phyloP scores from a whole-genome alignment of 208 protist species.

The Leishmania aethiopica region DNA sequence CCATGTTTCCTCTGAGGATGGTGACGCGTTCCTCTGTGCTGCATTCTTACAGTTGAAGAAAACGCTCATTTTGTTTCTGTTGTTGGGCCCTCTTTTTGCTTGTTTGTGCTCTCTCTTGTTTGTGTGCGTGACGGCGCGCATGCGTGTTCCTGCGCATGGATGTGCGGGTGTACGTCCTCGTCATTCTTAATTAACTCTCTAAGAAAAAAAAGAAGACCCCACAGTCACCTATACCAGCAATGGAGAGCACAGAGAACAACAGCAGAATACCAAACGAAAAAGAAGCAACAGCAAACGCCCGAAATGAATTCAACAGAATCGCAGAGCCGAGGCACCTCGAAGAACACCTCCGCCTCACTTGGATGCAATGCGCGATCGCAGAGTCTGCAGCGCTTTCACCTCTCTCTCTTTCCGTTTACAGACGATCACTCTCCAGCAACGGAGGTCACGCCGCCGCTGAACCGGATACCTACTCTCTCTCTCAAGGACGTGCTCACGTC shows the following conservation, averaged over 20 bases:
- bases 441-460: no score
- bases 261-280: neutral
- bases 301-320: neutral
- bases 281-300: neutral
- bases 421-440: neutral
- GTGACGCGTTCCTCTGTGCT: neutral
- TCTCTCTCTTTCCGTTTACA: neutral
- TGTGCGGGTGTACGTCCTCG: neutral
- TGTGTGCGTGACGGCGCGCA: neutral
- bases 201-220: neutral
- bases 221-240: neutral
- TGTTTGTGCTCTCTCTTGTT: conserved; percentile 3
- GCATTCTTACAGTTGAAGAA: conserved; percentile 9
- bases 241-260: neutral
- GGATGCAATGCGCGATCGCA: neutral
- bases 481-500: neutral
- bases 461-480: neutral
- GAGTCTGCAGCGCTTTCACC: neutral
- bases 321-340: no score
- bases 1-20: conserved; percentile 2
- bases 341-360: no score
- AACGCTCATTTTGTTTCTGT: conserved; percentile 3
- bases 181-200: conserved; percentile 5
- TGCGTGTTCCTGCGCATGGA: neutral
- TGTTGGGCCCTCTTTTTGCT: neutral